Evolutionary conservation across 2,329 filamentous ascomycete genomes (phyloP).

Genomic region (Pestalotiopsis sp.): DNA sequence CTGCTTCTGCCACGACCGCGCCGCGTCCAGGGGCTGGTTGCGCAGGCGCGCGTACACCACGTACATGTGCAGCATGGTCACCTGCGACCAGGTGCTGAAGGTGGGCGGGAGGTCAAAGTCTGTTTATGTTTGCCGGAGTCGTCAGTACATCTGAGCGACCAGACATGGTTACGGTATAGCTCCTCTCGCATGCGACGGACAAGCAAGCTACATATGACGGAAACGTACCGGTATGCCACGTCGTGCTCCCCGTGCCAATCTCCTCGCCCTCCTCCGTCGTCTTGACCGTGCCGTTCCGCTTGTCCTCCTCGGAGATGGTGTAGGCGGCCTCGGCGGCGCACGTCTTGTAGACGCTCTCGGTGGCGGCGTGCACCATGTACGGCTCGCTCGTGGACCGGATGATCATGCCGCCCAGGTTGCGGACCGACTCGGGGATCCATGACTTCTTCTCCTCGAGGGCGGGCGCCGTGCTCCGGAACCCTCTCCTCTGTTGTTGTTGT

Average conservation of each 20-base stretch:
- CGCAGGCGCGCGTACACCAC: slow-evolving; percentile 82
- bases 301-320: slow-evolving; percentile 65
- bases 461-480: slow-evolving; percentile 36
- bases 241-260: slow-evolving; percentile 70
- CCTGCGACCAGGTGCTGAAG: slow-evolving; percentile 94
- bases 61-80: slow-evolving; percentile 96
- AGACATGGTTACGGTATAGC: background rate
- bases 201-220: background rate
- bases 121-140: slow-evolving; percentile 33
- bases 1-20: slow-evolving; percentile 81
- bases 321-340: slow-evolving; percentile 77
- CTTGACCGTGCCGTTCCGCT: slow-evolving; percentile 66
- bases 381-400: slow-evolving; percentile 31
- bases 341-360: slow-evolving; percentile 74
- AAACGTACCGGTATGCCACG: slow-evolving; percentile 77
- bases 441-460: slow-evolving; percentile 23
- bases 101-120: slow-evolving; percentile 79
- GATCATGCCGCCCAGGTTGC: slow-evolving; percentile 27
- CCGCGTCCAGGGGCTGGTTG: slow-evolving; percentile 68
- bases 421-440: slow-evolving; percentile 23
- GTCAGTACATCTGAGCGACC: background rate
- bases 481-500: slow-evolving; percentile 25
- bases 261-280: slow-evolving; percentile 80
- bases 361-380: slow-evolving; percentile 79
- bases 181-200: background rate